Evolutionary conservation across 2,329 filamentous ascomycete genomes (phyloP).

Genomic region (Alternaria brassicicola): DNA sequence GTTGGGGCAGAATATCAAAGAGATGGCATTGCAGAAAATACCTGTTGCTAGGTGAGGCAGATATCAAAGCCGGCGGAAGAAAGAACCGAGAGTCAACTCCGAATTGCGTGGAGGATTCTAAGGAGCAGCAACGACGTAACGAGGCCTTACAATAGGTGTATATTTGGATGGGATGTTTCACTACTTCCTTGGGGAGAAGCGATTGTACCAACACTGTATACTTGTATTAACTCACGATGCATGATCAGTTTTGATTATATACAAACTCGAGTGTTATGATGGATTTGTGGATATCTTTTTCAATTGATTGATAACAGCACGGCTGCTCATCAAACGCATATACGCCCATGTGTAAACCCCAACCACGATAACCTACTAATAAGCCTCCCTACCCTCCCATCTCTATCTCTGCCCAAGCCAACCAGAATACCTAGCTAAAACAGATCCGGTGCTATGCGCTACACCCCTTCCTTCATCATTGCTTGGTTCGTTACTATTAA

Average conservation of each 20-base stretch:
- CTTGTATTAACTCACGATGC: background rate
- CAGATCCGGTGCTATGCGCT: background rate
- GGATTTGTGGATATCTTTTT: background rate
- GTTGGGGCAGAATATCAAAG: too few relatives aligned
- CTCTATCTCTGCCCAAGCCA: too few relatives aligned
- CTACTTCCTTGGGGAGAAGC: background rate
- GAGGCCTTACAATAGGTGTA: background rate
- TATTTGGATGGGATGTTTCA: background rate
- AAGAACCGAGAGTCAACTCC: background rate
- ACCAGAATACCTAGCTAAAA: too few relatives aligned
- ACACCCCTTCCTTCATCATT: background rate
- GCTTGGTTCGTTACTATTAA: background rate
- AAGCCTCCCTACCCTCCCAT: too few relatives aligned
- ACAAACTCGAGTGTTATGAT: background rate
- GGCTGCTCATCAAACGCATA: background rate
- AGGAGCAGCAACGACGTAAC: background rate
- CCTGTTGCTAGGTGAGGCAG: background rate
- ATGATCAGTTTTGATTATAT: background rate
- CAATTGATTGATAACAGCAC: background rate
- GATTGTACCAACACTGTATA: slow-evolving; percentile 1
- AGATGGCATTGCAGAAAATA: too few relatives aligned
- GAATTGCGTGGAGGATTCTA: too few relatives aligned
- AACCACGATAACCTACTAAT: background rate
- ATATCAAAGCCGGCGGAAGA: background rate
- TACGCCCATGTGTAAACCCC: background rate